Base-by-base conservation (phyloP, 306 rosid species). In the Lathyrus aphaca region DNA sequence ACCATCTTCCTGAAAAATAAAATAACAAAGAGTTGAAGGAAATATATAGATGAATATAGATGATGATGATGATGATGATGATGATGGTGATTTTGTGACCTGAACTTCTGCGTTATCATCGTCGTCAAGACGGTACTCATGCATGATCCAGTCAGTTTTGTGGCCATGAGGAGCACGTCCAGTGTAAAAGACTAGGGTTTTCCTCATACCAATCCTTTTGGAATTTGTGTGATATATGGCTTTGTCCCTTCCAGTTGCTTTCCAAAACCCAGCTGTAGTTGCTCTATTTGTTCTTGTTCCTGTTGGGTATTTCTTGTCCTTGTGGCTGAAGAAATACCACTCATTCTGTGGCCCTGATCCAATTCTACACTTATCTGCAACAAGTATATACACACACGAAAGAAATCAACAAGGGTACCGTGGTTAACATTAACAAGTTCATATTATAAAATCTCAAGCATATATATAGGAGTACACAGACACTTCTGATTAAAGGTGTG, bases 101-200 rank as follows among this genome's bases (percentile, higher is more conserved):
- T 90, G 96, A 85, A 89, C 61, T 16, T 90, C 86, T 1, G 79
- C 71, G 27, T 79, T 82, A 46, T 91, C 82, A 45, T 90, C 88
- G 32, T 94, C 92, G 0, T 94, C 96, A 12, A 94, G 97, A 74
- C 99, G 99, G 10, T 88, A 91, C 65, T 94, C 99, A 58, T 94
- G 99, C 99, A 94, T 94, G 86, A 94, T 94, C 99, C 99, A 94
- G 35, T 94, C 99, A 35, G 96, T 91, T 75, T 94, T 94, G 21
- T 88, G 96, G 79, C 99, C 99, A 48, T 87, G 97, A 63, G 99
- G 99, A 63, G 99, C 99, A n/a, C 99, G 95, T 12, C 99, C 99
- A 5, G 95, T 94, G 82, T 94, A 94, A 81, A 94, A 94, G 5
- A 94, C 99, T 8, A 94, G 79, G 70, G 99, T 94, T 82, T 94